Conservation (phyloP, 2,329 filamentous ascomycete species). For the Huntiella decipiens region DNA sequence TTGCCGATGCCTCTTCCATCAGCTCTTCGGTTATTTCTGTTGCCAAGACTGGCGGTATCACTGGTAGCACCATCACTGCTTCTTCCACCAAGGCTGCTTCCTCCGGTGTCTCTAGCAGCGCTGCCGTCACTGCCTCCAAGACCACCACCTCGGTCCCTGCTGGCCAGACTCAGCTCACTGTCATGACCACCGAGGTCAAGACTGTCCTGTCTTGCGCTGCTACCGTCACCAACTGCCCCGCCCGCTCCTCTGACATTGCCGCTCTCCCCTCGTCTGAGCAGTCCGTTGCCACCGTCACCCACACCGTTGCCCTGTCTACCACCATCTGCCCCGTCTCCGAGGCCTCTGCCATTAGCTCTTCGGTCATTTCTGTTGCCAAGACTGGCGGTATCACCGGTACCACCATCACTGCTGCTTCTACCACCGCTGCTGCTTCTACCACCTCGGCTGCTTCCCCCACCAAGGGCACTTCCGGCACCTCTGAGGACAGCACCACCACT, state of each 20-base stretch:
- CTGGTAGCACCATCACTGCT: conserved; percentile 20
- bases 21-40: conserved; percentile 22
- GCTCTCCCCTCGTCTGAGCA: conserved; percentile 19
- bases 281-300: conserved; percentile 12
- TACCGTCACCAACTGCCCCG: conserved; percentile 36
- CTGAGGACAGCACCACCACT: conserved; percentile 20
- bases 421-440: conserved; percentile 14
- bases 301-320: conserved; percentile 20
- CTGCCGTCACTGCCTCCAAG: not conserved
- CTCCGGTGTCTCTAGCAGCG: conserved; percentile 18
- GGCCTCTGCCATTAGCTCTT: conserved; percentile 22
- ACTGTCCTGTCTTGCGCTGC: conserved; percentile 17
- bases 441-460: not conserved
- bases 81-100: conserved; percentile 18
- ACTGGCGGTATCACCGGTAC: conserved; percentile 22
- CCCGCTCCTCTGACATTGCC: conserved; percentile 16
- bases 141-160: conserved; percentile 2
- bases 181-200: conserved; percentile 18
- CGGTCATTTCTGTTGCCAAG: conserved; percentile 21
- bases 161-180: conserved; percentile 23
- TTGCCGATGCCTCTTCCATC: conserved; percentile 23
- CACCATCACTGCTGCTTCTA: conserved; percentile 20
- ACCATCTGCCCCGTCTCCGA: conserved; percentile 28
- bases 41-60: conserved; percentile 20
- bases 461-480: not conserved